Base-by-base conservation (phyloP, 129 eudicot genomes). In the Gnaphalium uliginosum region DNA sequence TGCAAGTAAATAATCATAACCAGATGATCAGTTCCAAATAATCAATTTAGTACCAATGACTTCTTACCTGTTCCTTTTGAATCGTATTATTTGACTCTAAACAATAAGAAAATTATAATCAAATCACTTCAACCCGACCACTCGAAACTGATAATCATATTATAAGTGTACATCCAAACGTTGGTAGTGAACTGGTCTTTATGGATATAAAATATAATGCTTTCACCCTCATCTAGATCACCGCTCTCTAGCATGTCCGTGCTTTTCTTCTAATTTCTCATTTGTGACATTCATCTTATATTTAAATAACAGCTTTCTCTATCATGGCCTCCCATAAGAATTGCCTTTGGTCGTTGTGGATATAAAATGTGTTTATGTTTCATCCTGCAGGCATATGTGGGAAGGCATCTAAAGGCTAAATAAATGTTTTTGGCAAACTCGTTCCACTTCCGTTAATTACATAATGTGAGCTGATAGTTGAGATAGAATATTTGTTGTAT, bases 341-440 rank as follows among this genome's bases (percentile, higher is more conserved):
- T 64, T 30, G 33, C 25, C 54, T 54, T 56, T 37, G 13, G 26
- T 25, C 13, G 0, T 54, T 15, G 35, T 13, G 17, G 43, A 74
- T 41, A 24, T 1, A 58, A 68, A 53, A 59, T 24, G 17, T 24
- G 8, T 61, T 25, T 53, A 26, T 46, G 27, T 8, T 21, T 11
- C 67, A 50, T 76, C 13, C 57, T 82, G 83, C 90, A 93, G 98
- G 96, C 96, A 33, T 93, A 93, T 57, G 89, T 86, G 61, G 98
- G 85, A 80, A 92, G 96, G 78, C 71, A 46, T 75, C 76, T 8
- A 15, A 93, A 89, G 87, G 81, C 73, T 56, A 78, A 56, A 51
- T 67, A 46, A 81, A 78, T 35, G 56, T 79, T 80, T 78, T 41
- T 27, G 77, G 51, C 51, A 19, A 53, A 18, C 77, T 35, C 13